Conservation (phyloP, 306 rosid species). For the Heteromeles arbutifolia region DNA sequence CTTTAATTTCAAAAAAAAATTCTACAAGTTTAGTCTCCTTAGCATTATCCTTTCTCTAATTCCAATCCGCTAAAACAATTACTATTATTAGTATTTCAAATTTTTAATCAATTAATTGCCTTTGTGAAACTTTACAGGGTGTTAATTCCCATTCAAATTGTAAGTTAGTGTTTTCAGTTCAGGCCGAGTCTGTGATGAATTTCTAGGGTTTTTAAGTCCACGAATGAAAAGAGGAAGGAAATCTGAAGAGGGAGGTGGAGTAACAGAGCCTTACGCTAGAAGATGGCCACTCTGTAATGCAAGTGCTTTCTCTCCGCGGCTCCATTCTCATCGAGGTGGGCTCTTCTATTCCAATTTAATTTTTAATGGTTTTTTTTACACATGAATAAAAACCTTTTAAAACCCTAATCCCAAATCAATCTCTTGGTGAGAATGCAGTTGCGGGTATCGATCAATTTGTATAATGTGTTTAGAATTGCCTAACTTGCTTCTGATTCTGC, state of each 20-base stretch:
- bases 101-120: too few species aligned
- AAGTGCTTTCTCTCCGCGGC: slow-evolving; percentile 74
- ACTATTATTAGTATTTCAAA: too few species aligned
- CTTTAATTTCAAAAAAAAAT: too few species aligned
- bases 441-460: background rate
- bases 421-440: background rate
- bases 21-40: too few species aligned
- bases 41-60: too few species aligned
- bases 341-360: background rate
- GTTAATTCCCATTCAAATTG: too few species aligned
- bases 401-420: background rate
- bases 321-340: slow-evolving; percentile 81
- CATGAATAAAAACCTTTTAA: background rate
- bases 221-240: slow-evolving; percentile 85
- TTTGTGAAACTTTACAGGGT: too few species aligned
- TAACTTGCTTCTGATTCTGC: background rate
- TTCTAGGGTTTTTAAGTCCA: background rate
- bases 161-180: too few species aligned
- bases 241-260: slow-evolving; percentile 63
- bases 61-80: too few species aligned
- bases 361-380: background rate
- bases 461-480: background rate
- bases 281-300: slow-evolving; percentile 57
- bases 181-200: background rate
- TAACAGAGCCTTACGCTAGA: slow-evolving; percentile 42